Base-by-base conservation (phyloP, 345 rosid species). In the Mercurialis annua region DNA sequence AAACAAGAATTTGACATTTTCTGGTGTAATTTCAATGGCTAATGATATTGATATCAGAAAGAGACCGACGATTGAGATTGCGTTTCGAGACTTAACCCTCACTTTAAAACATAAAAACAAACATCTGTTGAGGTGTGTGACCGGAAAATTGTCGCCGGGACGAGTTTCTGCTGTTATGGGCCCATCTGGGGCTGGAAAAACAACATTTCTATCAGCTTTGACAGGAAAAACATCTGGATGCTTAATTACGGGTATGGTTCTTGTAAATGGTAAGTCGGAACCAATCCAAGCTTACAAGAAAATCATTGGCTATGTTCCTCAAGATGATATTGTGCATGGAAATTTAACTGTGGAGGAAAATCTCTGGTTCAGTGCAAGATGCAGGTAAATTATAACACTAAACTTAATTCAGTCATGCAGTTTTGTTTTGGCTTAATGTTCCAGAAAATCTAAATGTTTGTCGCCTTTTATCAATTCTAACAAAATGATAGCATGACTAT, bases 291-390 rank as follows among this genome's bases (percentile, higher is more conserved):
- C 94, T 38, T 95, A 88, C 84, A 90, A 83, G 84, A 95, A 70
- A 81, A 87, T 95, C 63, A 95, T 88, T 9, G 98, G 99, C 43
- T 92, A 84, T 72, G 99, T 95, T 72, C 98, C 99, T 26, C 98
- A 95, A 69, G 99, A 95, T 74, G 99, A 95, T 71, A 95, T 92
- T 27, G 99, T 95, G 69, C 99, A 95, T 69, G 99, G 99, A 61
- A 95, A 95, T 88, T 82, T 95, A 80, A 85, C 97, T 1, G 97
- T 95, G 68, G 96, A 86, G 77, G 99, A 95, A 72, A 95, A 95
- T 74, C 97, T 92, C 46, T 90, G 98, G 97, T 95, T 95, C 80
- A 95, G 98, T 65, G 98, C 99, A 72, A 84, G 96, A 80, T 95
- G 99, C 96, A 90, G 99, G 98, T 89, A 83, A n/a, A n/a, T n/a